Evolutionary conservation across 805 yeast species (phyloP).

Genomic region (Kuraishia piskuri): DNA sequence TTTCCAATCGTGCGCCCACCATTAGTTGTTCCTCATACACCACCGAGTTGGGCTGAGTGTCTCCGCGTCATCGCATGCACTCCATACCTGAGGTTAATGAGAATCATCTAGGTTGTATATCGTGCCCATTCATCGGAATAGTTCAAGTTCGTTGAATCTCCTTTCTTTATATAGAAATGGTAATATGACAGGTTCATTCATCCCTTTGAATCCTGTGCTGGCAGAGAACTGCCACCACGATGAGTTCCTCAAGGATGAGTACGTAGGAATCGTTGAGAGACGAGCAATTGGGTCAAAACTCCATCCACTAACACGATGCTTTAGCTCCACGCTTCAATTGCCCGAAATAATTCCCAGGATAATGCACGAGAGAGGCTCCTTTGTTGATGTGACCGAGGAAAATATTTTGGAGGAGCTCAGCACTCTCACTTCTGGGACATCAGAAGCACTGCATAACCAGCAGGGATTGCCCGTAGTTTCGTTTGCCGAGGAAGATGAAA

Average conservation of each 20-base stretch:
- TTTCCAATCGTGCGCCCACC: too few relatives aligned
- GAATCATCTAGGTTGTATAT: neutral
- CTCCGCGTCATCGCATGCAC: conserved; percentile 1
- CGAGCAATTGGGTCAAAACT: neutral
- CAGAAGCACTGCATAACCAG: neutral
- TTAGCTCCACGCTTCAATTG: conserved; percentile 26
- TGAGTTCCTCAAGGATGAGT: conserved; percentile 8
- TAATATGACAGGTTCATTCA: neutral
- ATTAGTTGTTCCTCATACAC: neutral
- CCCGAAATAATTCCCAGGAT: conserved; percentile 52
- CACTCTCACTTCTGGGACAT: too few relatives aligned
- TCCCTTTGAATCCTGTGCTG: conserved; percentile 3
- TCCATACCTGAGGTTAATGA: neutral
- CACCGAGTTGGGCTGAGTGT: neutral
- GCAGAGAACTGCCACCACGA: conserved; percentile 8
- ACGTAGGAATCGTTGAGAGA: neutral
- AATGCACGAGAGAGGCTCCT: conserved; percentile 50
- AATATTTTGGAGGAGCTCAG: conserved; percentile 37
- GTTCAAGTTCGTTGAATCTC: neutral
- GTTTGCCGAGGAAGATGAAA: conserved; percentile 12
- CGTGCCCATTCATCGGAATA: too few relatives aligned
- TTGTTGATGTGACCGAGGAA: conserved; percentile 50
- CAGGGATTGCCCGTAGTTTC: conserved; percentile 4
- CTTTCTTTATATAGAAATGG: neutral
- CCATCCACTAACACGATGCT: neutral